Conservation (phyloP, 768 basidiomycete genomes). For the Suillus decipiens region DNA sequence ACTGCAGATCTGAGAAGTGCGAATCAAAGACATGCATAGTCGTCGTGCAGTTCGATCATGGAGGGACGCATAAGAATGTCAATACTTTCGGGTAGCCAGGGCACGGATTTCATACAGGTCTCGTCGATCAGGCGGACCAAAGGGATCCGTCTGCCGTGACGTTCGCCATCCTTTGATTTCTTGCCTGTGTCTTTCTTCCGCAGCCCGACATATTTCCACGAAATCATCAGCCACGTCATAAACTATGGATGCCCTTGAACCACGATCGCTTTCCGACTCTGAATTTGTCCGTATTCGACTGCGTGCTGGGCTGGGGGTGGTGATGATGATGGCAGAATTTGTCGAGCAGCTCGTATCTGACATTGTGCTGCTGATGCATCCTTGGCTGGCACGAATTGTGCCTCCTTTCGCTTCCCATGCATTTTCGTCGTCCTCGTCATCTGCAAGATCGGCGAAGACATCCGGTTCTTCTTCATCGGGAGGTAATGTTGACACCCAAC, state of each 20-base stretch:
- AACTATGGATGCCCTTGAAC: conserved; percentile 78
- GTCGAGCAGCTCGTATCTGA: conserved; percentile 29
- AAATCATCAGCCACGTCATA: conserved; percentile 79
- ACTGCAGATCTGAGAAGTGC: conserved; percentile 20
- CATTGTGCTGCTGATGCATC: conserved; percentile 28
- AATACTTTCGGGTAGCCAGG: conserved; percentile 84
- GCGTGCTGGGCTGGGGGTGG: conserved; percentile 59
- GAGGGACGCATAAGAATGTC: conserved; percentile 23
- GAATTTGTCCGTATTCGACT: conserved; percentile 68
- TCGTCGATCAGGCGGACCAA: conserved; percentile 54
- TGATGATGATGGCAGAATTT: conserved; percentile 33
- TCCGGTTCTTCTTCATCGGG: conserved; percentile 94
- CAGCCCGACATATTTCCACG: conserved; percentile 66
- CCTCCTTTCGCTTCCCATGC: conserved; percentile 73
- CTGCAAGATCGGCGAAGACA: conserved; percentile 90
- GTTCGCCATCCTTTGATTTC: conserved; percentile 84
- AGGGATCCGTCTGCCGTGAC: conserved; percentile 24
- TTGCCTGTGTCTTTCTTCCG: conserved; percentile 78
- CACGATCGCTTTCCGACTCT: conserved; percentile 72
- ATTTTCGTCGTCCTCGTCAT: conserved; percentile 83
- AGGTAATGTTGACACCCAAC: conserved; percentile 86
- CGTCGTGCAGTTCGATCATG: conserved; percentile 6
- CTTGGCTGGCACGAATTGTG: conserved; percentile 70
- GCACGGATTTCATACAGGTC: conserved; percentile 82
- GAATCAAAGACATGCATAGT: conserved; percentile 9